Evolutionary conservation across 2,329 filamentous ascomycete species (phyloP), one percentile per base, ranked within the genome.

Genomic region (Calonectria hongkongensis): DNA sequence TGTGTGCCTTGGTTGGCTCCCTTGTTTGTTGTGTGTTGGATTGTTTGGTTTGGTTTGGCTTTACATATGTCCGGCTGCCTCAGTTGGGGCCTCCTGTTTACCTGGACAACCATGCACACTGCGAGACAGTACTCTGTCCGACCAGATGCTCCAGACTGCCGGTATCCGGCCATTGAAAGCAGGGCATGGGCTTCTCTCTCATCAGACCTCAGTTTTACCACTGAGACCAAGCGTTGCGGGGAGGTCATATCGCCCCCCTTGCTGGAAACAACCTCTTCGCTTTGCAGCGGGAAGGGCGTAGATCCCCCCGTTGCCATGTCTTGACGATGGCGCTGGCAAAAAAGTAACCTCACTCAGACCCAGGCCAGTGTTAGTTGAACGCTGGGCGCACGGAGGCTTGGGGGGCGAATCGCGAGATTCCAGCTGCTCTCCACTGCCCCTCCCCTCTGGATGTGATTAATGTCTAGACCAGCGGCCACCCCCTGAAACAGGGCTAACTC

Each of bases 401-500:
- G 16, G 16, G 33, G 63, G 25, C 33, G 65, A 54, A 70, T 66
- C 66, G 72, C 58, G 65, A 71, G 75, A 72, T 78, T 79, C 73
- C 76, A 76, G 74, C 75, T 71, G 45, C 73, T 73, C 72, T 70
- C 72, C 73, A 75, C 71, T 65, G 56, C 72, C 68, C 71, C 58
- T 63, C 71, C 36, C 70, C 41, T 58, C 63, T 60, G 41, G 66
- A 72, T 70, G 50, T 64, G 73, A 76, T 78, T 78, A 77, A 70
- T 78, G 76, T 75, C 77, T 77, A 58, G 73, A 70, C 71, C 66
- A 36, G 72, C 39, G 74, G 73, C 56, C 69, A 77, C 73, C 78
- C 76, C 78, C 78, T 80, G 78, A 80, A 77, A 80, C 78, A 73
- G 63, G 36, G 56, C 64, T 70, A 28, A 70, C 64, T 72, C 76